A percentile compares a stretch with the other conserved stretches of the same genome.
Evolutionary conservation across 495 filamentous ascomycete genomes (phyloP).

Genomic region (Lasiosphaeria hispida): DNA sequence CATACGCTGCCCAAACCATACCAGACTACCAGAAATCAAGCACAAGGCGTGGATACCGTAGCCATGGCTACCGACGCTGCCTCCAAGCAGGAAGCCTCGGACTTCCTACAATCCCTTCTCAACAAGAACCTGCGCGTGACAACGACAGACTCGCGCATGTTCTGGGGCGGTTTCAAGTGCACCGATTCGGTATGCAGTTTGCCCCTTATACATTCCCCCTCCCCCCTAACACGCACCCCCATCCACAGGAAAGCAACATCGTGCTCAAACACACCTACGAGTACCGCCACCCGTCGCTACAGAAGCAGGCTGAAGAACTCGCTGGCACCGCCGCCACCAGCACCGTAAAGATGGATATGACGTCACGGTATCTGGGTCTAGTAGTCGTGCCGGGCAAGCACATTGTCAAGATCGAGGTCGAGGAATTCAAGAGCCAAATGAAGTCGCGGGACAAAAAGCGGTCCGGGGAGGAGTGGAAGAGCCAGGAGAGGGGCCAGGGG

Average conservation of each 20-base stretch:
- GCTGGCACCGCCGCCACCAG: constrained; percentile 31
- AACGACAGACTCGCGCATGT: constrained; percentile 82
- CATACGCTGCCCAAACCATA: no score
- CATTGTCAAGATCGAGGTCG: constrained; percentile 84
- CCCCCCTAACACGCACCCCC: background rate
- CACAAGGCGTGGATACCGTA: no score
- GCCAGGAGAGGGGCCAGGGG: background rate
- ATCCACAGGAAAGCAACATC: constrained; percentile 61
- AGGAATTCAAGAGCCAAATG: constrained; percentile 60
- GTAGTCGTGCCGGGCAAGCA: constrained; percentile 86
- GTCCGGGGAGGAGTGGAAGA: background rate
- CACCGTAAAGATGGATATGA: constrained; percentile 66
- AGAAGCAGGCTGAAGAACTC: constrained; percentile 45
- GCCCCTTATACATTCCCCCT: background rate
- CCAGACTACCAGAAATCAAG: no score
- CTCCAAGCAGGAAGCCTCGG: constrained; percentile 25
- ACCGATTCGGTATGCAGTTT: constrained; percentile 71
- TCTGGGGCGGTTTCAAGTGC: constrained; percentile 88
- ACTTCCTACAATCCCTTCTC: constrained; percentile 53
- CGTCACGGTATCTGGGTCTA: constrained; percentile 79
- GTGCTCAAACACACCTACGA: constrained; percentile 83
- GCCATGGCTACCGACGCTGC: no score
- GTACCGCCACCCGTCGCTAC: constrained; percentile 70
- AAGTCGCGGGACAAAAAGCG: background rate
- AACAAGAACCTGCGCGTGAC: constrained; percentile 73